phyloP scores from a whole-genome alignment of 805 yeast species.

The Candida adriatica region DNA sequence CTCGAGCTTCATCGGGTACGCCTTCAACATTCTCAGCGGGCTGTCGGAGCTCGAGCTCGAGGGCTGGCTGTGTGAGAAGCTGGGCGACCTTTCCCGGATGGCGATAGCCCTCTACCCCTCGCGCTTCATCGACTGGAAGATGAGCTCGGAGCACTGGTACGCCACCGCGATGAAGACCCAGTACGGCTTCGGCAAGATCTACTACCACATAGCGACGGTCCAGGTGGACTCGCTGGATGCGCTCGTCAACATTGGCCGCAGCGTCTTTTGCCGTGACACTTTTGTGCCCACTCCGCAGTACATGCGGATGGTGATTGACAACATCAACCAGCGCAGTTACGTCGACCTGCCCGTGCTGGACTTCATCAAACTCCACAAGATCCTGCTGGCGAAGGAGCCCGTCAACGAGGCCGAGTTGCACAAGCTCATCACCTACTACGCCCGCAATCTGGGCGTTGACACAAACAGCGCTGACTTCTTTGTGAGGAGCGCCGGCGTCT shows the following conservation, averaged over 20 bases:
- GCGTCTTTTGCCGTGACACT: constrained; percentile 74
- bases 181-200: constrained; percentile 80
- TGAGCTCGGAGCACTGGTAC: constrained; percentile 81
- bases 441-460: constrained; percentile 62
- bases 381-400: constrained; percentile 17
- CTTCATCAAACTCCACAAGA: constrained; percentile 23
- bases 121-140: constrained; percentile 78
- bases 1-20: constrained; percentile 65
- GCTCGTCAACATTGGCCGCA: constrained; percentile 69
- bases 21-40: constrained; percentile 46
- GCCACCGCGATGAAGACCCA: constrained; percentile 62
- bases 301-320: constrained; percentile 69
- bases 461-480: constrained; percentile 59
- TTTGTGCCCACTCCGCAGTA: constrained; percentile 80
- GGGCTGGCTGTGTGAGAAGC: constrained; percentile 67
- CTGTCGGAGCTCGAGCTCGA: constrained; percentile 28
- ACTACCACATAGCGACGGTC: constrained; percentile 83
- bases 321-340: constrained; percentile 53
- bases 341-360: constrained; percentile 30
- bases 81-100: constrained; percentile 83
- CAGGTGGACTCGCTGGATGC: constrained; percentile 68
- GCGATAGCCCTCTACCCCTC: constrained; percentile 81
- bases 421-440: constrained; percentile 57
- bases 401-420: constrained; percentile 34
- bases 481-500: constrained; percentile 8